Evolutionary conservation across 2,329 filamentous ascomycete genomes (phyloP).

Genomic region (Xylariales sp.): DNA sequence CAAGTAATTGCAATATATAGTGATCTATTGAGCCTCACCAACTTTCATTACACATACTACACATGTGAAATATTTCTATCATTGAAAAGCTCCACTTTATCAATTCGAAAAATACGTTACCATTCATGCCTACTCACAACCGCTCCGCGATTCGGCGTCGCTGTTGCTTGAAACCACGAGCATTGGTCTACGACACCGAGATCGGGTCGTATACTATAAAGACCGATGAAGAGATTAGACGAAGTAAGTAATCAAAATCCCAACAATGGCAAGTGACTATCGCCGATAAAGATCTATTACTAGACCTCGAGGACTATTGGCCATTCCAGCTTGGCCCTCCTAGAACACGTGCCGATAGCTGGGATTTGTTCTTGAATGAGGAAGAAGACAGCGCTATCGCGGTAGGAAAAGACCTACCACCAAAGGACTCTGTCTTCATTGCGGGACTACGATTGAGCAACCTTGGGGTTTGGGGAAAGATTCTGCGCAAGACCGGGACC

Average conservation of each 20-base stretch:
- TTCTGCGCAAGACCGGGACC: constrained; percentile 17
- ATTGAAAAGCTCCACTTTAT: background rate
- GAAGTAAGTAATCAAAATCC: constrained; percentile 9
- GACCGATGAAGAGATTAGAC: constrained; percentile 10
- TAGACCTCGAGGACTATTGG: constrained; percentile 26
- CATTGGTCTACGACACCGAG: constrained; percentile 16
- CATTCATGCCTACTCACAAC: background rate
- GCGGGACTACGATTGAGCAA: constrained; percentile 11
- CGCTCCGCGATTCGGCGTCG: background rate
- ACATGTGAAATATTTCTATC: background rate
- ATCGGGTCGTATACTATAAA: constrained; percentile 6
- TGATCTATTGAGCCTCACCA: background rate
- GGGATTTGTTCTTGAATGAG: constrained; percentile 25
- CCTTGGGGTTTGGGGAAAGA: constrained; percentile 20
- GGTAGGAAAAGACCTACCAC: background rate
- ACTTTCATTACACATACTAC: background rate
- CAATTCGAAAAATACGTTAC: background rate
- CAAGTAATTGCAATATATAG: background rate
- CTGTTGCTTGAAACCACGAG: constrained; percentile 17
- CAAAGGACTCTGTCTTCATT: background rate
- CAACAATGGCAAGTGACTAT: background rate
- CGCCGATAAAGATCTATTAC: background rate
- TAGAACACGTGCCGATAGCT: constrained; percentile 13
- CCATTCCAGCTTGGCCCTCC: constrained; percentile 26
- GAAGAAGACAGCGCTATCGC: background rate